Percentiles rank a stretch among this genome's conserved stretches.
Conservation (phyloP, 768 basidiomycete genomes). For the Calocybe cyanea region DNA sequence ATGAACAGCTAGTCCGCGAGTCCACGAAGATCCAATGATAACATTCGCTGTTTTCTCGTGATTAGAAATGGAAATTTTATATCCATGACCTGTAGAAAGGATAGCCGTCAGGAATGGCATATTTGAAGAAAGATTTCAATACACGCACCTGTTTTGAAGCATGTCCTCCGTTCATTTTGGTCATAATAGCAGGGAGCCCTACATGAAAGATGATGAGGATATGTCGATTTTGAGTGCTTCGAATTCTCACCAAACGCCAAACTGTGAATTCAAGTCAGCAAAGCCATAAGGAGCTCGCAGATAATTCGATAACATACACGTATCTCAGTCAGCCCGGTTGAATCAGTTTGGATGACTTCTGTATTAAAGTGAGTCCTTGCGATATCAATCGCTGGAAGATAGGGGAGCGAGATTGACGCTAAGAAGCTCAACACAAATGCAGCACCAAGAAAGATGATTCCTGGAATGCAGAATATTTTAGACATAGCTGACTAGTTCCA, state of each 20-base stretch:
- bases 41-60: conserved; percentile 31
- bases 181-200: conserved; percentile 64
- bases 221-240: neutral
- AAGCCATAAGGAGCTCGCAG: conserved; percentile 1
- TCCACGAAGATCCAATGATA: conserved; percentile 57
- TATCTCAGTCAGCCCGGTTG: conserved; percentile 37
- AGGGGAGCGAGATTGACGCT: conserved; percentile 69
- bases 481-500: conserved; percentile 18
- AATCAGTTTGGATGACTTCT: conserved; percentile 20
- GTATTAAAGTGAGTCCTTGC: conserved; percentile 49
- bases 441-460: conserved; percentile 45
- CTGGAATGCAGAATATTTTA: conserved; percentile 52
- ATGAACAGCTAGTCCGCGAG: conserved; percentile 69
- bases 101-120: too few species aligned
- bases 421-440: conserved; percentile 68
- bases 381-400: conserved; percentile 63
- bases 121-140: too few species aligned
- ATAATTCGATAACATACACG: conserved; percentile 41
- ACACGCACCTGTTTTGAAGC: conserved; percentile 44
- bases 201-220: neutral
- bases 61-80: conserved; percentile 42
- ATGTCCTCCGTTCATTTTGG: conserved; percentile 40
- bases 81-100: conserved; percentile 46
- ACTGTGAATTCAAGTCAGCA: conserved; percentile 31
- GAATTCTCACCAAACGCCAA: conserved; percentile 62